phyloP scores from a whole-genome alignment of 495 filamentous ascomycete genomes.

The Achaetomiella virescens region DNA sequence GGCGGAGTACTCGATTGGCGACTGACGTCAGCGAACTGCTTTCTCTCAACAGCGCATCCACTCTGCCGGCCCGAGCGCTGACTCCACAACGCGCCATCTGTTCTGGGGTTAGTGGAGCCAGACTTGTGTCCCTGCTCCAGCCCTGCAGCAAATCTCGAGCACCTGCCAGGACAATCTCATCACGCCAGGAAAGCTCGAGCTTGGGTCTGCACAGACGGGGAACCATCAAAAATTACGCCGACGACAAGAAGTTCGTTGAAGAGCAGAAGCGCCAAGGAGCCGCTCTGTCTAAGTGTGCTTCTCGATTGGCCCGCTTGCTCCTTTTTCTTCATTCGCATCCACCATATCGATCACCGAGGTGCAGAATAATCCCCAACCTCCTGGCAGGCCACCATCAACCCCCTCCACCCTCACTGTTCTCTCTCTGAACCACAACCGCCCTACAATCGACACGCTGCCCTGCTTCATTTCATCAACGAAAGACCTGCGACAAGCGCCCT shows the following conservation, averaged over 20 bases:
- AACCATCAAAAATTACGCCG: too few relatives aligned
- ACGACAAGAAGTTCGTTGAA: too few relatives aligned
- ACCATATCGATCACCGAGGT: neutral
- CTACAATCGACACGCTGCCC: neutral
- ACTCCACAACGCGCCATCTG: slow-evolving; percentile 3
- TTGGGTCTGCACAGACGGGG: neutral
- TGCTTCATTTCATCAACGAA: slow-evolving; percentile 1
- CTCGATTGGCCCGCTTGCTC: too few relatives aligned
- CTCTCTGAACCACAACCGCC: neutral
- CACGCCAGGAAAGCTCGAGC: neutral
- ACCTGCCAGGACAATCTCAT: neutral
- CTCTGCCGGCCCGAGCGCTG: slow-evolving; percentile 6
- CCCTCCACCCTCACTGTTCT: neutral
- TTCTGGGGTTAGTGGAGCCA: slow-evolving; percentile 5
- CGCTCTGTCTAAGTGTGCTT: too few relatives aligned
- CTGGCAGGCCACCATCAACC: neutral
- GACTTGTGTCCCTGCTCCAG: neutral
- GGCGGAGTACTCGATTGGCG: neutral
- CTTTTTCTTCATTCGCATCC: too few relatives aligned
- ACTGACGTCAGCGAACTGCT: slow-evolving; percentile 12
- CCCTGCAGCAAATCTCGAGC: neutral
- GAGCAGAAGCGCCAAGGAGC: too few relatives aligned
- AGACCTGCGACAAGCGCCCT: slow-evolving; percentile 3
- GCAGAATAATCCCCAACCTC: neutral
- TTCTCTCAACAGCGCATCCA: slow-evolving; percentile 1